Base-by-base conservation (phyloP, 1,284 basidiomycete genomes). In the Somion occarium region DNA sequence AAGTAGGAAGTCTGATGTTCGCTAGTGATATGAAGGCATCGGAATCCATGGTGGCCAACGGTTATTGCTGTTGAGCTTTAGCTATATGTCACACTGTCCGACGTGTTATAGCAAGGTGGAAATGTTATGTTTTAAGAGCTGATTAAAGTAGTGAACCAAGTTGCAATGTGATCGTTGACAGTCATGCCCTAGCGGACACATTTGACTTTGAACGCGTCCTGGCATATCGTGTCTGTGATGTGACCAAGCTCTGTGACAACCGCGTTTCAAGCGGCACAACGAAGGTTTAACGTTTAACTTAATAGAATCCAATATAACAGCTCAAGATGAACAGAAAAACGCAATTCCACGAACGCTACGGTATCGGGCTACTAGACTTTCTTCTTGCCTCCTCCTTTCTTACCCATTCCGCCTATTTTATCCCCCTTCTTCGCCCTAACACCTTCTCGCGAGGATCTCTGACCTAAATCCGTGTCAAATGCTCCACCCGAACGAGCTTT, bases 1-100 rank as follows among this genome's bases (percentile, higher is more conserved):
- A 69, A 9, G 76, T 69, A 4, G 83, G 78, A 11, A 88, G 66
- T 24, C 73, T 75, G 30, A 85, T 65, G 34, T 70, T 73, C n/a
- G 82, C 79, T 46, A 89, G 72, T 44, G 79, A 74, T 18, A 76
- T 69, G 59, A 84, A 83, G 26, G 25, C 26, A 43, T 52, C 22
- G n/a, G n/a, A n/a, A n/a, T 24, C 41, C 51, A 27, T 27, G 22
- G 42, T n/a, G n/a, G n/a, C n/a, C n/a, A n/a, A n/a, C n/a, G n/a
- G n/a, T n/a, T n/a, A n/a, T n/a, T n/a, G n/a, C n/a, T n/a, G n/a
- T n/a, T n/a, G n/a, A n/a, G n/a, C n/a, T n/a, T n/a, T n/a, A n/a
- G n/a, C n/a, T n/a, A n/a, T n/a, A n/a, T n/a, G n/a, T n/a, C n/a
- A n/a, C n/a, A n/a, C n/a, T n/a, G n/a, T n/a, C n/a, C n/a, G n/a